These are phyloP conservation scores for Geotrichum histeridarum DNA, from an alignment of 1,139 yeast genomes.

Conservation along the genomic window DNA sequence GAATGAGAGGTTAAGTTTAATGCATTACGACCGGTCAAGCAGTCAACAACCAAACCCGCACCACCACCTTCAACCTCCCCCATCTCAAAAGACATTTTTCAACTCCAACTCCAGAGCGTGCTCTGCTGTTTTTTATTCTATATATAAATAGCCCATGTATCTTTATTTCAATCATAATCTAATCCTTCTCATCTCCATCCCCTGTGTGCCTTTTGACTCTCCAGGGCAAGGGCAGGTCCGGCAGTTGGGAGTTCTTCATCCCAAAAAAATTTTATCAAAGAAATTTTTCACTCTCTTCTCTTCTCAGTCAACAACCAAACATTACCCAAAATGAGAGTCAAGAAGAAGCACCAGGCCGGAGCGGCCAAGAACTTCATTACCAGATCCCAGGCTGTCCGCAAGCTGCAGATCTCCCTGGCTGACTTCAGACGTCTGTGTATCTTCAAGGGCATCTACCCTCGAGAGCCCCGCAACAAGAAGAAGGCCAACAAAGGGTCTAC, in stretches of 20 bases:
- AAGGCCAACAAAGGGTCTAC: constrained; percentile 97
- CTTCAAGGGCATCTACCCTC: constrained; percentile 84
- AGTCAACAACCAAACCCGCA: too few relatives aligned
- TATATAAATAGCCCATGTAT: too few relatives aligned
- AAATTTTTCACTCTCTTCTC: background rate
- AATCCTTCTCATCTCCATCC: too few relatives aligned
- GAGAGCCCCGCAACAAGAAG: constrained; percentile 94
- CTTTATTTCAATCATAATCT: too few relatives aligned
- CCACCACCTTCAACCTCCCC: too few relatives aligned
- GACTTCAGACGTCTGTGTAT: constrained; percentile 97
- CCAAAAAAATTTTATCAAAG: background rate
- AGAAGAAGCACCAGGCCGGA: constrained; percentile 81
- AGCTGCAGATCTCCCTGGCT: constrained; percentile 89
- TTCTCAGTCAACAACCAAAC: background rate
- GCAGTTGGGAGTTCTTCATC: background rate
- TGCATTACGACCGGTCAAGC: background rate
- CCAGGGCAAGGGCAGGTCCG: background rate
- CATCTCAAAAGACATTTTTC: too few relatives aligned
- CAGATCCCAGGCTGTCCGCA: constrained; percentile 91
- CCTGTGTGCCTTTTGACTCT: too few relatives aligned
- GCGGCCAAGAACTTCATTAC: constrained; percentile 91
- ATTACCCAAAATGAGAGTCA: constrained; percentile 46
- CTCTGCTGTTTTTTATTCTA: too few relatives aligned
- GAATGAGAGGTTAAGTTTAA: constrained; percentile 50
- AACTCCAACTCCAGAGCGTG: too few relatives aligned